Percentiles rank a stretch among this genome's conserved stretches.
These are phyloP conservation scores for Tetrapisispora fleetii DNA, from an alignment of 805 yeast genomes.

Conservation along the genomic window DNA sequence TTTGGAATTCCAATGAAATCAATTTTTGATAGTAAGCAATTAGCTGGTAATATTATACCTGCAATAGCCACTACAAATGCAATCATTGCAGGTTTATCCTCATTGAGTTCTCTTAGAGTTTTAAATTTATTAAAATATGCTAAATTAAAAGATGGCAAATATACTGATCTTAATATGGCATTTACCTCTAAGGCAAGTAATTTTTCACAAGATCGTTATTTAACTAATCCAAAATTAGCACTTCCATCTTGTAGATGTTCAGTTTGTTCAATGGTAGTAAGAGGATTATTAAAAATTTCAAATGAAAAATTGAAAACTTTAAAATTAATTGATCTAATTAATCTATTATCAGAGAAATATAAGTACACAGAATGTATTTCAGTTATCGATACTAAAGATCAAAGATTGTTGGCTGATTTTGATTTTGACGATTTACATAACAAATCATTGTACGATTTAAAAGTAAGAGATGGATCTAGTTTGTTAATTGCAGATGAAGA, in stretches of 20 bases:
- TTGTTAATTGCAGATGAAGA: slow-evolving; percentile 73
- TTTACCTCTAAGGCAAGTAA: slow-evolving; percentile 44
- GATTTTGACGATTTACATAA: slow-evolving; percentile 77
- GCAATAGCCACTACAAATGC: slow-evolving; percentile 98
- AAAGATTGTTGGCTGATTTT: slow-evolving; percentile 63
- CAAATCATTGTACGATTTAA: slow-evolving; percentile 40
- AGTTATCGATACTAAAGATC: slow-evolving; percentile 27
- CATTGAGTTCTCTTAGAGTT: slow-evolving; percentile 57
- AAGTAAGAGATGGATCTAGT: slow-evolving; percentile 50
- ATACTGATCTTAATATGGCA: slow-evolving; percentile 34
- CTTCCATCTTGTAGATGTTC: slow-evolving; percentile 65
- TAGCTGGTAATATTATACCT: slow-evolving; percentile 96
- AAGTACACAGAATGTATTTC: slow-evolving; percentile 37
- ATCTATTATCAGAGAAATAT: slow-evolving; percentile 38
- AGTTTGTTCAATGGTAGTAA: slow-evolving; percentile 44
- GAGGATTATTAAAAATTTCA: slow-evolving; percentile 39
- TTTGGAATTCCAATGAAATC: slow-evolving; percentile 65
- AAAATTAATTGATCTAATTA: slow-evolving; percentile 45
- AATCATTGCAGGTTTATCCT: slow-evolving; percentile 81
- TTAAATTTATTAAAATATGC: slow-evolving; percentile 30
- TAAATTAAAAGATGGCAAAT: slow-evolving; percentile 25
- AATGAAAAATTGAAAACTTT: slow-evolving; percentile 14
- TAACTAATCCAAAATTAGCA: slow-evolving; percentile 52
- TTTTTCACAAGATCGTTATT: slow-evolving; percentile 38
- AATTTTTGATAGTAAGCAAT: slow-evolving; percentile 81